Evolutionary conservation across 768 basidiomycete species (phyloP).

Genomic region (Lyophyllum decastes): DNA sequence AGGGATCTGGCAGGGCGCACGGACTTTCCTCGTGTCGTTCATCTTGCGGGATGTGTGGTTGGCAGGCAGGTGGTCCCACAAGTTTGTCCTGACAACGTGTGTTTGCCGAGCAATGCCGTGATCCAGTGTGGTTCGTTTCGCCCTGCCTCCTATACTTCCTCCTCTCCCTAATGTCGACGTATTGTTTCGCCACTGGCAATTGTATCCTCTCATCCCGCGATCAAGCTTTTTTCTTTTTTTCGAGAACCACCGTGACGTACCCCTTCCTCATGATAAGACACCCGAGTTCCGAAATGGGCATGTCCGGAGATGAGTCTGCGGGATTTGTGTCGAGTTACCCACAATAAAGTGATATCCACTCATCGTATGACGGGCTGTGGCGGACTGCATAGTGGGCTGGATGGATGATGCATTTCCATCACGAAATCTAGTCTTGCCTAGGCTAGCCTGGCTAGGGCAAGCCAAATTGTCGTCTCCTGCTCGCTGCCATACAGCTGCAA

Average conservation of each 20-base stretch:
- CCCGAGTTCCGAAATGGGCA: too few relatives aligned
- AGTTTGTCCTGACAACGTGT: conserved; percentile 11
- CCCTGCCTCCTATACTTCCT: background rate
- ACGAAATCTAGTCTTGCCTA: too few relatives aligned
- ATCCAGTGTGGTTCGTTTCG: background rate
- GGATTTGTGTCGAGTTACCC: background rate
- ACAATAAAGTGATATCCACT: background rate
- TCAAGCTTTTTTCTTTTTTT: too few relatives aligned
- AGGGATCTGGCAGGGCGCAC: conserved; percentile 7
- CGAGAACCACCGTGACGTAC: too few relatives aligned
- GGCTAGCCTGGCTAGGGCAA: too few relatives aligned
- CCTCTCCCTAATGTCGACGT: too few relatives aligned
- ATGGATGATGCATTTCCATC: background rate
- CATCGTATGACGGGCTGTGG: background rate
- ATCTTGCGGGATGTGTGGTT: background rate
- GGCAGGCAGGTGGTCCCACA: conserved; percentile 5
- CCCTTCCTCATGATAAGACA: too few relatives aligned
- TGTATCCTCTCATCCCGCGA: too few relatives aligned
- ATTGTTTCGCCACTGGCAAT: too few relatives aligned
- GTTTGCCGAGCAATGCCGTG: conserved; percentile 1
- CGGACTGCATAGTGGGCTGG: background rate
- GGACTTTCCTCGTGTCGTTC: conserved; percentile 11
- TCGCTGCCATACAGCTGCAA: background rate
- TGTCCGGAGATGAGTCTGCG: background rate
- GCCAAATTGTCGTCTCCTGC: too few relatives aligned